phyloP scores from a whole-genome alignment of 2,329 filamentous ascomycete species.

The Neonectria hederae region DNA sequence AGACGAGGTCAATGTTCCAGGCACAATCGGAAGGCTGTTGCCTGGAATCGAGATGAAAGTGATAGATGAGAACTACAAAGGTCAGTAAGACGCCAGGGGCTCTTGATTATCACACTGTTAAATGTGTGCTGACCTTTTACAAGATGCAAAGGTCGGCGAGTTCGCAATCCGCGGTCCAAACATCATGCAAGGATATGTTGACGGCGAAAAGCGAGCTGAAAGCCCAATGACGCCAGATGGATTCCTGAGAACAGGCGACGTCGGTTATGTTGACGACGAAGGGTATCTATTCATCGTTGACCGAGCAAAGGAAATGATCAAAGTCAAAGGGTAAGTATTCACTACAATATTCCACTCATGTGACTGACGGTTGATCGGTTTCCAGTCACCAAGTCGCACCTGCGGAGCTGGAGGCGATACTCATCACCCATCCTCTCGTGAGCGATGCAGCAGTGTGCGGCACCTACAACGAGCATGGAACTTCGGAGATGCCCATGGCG shows the following conservation, averaged over 20 bases:
- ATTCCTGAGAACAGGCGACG: constrained; percentile 11
- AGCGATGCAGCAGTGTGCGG: constrained; percentile 14
- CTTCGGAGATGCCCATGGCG: constrained; percentile 6
- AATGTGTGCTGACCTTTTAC: background rate
- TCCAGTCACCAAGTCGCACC: constrained; percentile 13
- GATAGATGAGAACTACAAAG: constrained; percentile 2
- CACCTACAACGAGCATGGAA: constrained; percentile 13
- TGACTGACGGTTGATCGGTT: background rate
- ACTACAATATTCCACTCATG: fast-evolving
- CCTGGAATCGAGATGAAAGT: constrained; percentile 16
- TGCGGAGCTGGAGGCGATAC: constrained; percentile 15
- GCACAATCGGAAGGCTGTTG: constrained; percentile 10
- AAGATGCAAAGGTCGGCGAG: constrained; percentile 5
- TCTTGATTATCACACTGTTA: too few species aligned
- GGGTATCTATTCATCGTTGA: constrained; percentile 14
- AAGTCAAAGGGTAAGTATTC: constrained; percentile 12
- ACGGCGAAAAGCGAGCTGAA: background rate
- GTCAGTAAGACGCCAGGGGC: background rate
- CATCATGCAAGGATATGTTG: constrained; percentile 17
- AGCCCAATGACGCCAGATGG: constrained; percentile 3
- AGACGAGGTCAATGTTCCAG: constrained; percentile 4
- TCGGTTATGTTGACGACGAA: constrained; percentile 13
- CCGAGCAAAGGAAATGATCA: constrained; percentile 16
- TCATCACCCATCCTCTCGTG: constrained; percentile 5
- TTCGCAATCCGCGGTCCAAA: constrained; percentile 13